A percentile compares a stretch with the other conserved stretches of the same genome.
phyloP scores from a whole-genome alignment of 1,284 basidiomycete genomes.

The Fomitiporia mediterranea region DNA sequence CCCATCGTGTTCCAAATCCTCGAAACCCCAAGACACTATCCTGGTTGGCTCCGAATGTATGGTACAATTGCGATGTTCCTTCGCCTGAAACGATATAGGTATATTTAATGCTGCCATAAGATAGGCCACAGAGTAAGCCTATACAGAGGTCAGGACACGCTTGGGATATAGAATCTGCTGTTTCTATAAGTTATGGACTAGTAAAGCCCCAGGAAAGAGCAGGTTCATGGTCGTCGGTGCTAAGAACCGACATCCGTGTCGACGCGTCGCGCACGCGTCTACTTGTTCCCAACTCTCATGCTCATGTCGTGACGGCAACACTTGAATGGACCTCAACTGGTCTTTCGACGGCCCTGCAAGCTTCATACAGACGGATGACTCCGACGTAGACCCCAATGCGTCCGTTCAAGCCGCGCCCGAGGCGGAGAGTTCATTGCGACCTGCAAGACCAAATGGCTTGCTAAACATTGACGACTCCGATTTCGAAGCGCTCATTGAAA shows the following conservation, averaged over 20 bases:
- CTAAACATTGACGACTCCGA: constrained; percentile 14
- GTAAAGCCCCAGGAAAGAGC: too few relatives aligned
- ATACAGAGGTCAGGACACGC: not conserved
- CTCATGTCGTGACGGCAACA: not conserved
- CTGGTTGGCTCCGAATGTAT: constrained; percentile 2
- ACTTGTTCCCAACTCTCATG: not conserved
- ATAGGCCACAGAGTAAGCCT: not conserved
- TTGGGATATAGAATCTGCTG: too few relatives aligned
- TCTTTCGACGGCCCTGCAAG: constrained; percentile 6
- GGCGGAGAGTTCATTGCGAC: not conserved
- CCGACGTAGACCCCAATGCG: not conserved
- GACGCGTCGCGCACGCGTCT: not conserved
- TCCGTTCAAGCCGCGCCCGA: not conserved
- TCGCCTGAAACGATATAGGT: constrained; percentile 6
- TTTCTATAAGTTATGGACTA: too few relatives aligned
- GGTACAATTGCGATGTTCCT: not conserved
- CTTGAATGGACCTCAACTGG: constrained; percentile 16
- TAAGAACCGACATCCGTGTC: too few relatives aligned
- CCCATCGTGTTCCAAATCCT: constrained; percentile 2
- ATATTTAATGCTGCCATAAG: constrained; percentile 4
- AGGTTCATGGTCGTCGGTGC: too few relatives aligned
- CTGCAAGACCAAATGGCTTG: not conserved
- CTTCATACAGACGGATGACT: constrained; percentile 1
- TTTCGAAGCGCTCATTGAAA: constrained; percentile 16
- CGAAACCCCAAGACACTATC: constrained; percentile 8